A percentile compares a stretch with the other conserved stretches of the same genome.
Conservation (phyloP, 2,329 filamentous ascomycete species). For the Pyrenophora tritici-repentis region DNA sequence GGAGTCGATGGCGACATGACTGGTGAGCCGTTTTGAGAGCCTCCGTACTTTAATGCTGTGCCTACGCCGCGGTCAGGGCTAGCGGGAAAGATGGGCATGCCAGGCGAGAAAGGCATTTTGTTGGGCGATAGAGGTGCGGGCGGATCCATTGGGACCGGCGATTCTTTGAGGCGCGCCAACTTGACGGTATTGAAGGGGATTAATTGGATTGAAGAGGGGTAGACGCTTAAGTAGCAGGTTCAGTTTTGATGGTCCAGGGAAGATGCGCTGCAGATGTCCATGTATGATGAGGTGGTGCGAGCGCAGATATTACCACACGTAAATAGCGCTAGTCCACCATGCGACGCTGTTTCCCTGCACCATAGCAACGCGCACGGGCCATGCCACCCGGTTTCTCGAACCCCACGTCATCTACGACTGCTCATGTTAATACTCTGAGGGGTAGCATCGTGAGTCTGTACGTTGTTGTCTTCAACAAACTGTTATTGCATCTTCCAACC, state of each 20-base stretch:
- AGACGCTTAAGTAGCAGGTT: constrained; percentile 5
- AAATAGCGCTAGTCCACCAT: constrained; percentile 31
- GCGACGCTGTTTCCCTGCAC: constrained; percentile 26
- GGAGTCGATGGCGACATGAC: constrained; percentile 37
- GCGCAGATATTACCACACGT: constrained; percentile 19
- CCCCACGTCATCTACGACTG: constrained; percentile 11
- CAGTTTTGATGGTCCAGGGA: constrained; percentile 15
- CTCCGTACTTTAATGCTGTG: constrained; percentile 41
- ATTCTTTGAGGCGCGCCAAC: constrained; percentile 47
- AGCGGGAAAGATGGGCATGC: constrained; percentile 63
- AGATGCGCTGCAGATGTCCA: constrained; percentile 14
- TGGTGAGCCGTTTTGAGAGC: constrained; percentile 16
- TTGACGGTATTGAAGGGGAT: constrained; percentile 33
- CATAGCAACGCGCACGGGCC: constrained; percentile 35
- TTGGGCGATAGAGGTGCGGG: constrained; percentile 46
- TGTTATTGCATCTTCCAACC: too few species aligned
- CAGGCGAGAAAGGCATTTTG: constrained; percentile 61
- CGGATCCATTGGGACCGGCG: constrained; percentile 43
- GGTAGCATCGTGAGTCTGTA: too few species aligned
- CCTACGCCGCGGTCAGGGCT: constrained; percentile 68
- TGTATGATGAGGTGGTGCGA: constrained; percentile 22
- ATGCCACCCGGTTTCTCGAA: not conserved
- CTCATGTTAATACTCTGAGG: not conserved
- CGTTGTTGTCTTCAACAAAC: too few species aligned
- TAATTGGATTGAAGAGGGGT: constrained; percentile 9